Evolutionary conservation across 768 basidiomycete genomes (phyloP).

Genomic region (Phallus indusiatus): DNA sequence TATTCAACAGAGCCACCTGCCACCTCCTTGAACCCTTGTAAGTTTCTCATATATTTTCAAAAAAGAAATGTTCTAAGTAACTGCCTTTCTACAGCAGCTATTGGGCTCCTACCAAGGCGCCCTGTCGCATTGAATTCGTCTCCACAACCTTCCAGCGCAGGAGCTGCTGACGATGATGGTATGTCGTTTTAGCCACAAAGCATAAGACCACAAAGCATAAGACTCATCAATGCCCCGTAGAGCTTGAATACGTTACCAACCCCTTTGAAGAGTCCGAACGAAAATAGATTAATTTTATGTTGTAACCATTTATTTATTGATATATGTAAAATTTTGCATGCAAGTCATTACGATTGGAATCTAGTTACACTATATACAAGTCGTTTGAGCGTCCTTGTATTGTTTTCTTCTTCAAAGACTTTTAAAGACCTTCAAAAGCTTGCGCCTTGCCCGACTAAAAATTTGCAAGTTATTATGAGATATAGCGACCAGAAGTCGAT

Average conservation of each 20-base stretch:
- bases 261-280: constrained; percentile 50
- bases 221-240: constrained; percentile 31
- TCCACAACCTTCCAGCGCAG: constrained; percentile 16
- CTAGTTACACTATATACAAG: constrained; percentile 12
- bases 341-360: background rate
- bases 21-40: constrained; percentile 11
- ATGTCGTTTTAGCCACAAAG: constrained; percentile 13
- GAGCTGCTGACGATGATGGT: constrained; percentile 24
- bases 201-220: constrained; percentile 15
- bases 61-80: background rate
- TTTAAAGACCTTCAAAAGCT: constrained; percentile 41
- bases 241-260: constrained; percentile 66
- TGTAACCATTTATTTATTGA: background rate
- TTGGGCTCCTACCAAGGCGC: constrained; percentile 64
- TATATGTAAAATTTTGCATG: constrained; percentile 8
- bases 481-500: constrained; percentile 1
- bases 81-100: constrained; percentile 35
- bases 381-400: background rate
- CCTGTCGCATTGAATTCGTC: constrained; percentile 48
- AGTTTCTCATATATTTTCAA: background rate
- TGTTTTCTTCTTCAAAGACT: no score
- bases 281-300: background rate
- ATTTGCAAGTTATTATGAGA: constrained; percentile 53
- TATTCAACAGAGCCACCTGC: background rate
- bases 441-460: constrained; percentile 62